Percentiles rank a stretch among this genome's conserved stretches.
Conservation (phyloP, 805 yeast species). For the Wickerhamiella vanderwaltii region DNA sequence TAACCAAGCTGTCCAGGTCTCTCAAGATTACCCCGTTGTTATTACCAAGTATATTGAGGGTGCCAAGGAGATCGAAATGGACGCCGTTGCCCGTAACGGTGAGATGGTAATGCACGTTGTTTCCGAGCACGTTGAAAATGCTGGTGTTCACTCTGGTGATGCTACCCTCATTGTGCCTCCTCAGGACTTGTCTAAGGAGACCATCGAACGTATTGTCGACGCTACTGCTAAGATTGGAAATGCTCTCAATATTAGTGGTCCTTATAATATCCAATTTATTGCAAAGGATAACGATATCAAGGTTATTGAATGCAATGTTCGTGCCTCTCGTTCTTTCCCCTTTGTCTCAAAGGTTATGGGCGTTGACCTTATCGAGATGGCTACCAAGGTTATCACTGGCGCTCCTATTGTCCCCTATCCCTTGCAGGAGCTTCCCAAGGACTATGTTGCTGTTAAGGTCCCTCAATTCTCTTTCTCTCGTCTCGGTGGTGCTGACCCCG, state of each 20-base stretch:
- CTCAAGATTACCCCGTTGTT: slow-evolving; percentile 96
- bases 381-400: slow-evolving; percentile 90
- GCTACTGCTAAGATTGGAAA: slow-evolving; percentile 94
- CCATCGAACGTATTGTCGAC: slow-evolving; percentile 79
- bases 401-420: slow-evolving; percentile 84
- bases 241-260: slow-evolving; percentile 94
- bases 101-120: slow-evolving; percentile 93
- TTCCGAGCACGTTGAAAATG: slow-evolving; percentile 96
- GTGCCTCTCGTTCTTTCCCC: slow-evolving; percentile 99
- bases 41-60: slow-evolving; percentile 92
- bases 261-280: slow-evolving; percentile 92
- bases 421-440: slow-evolving; percentile 73
- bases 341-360: slow-evolving; percentile 96
- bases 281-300: slow-evolving; percentile 92
- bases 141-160: slow-evolving; percentile 99
- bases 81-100: slow-evolving; percentile 94
- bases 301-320: slow-evolving; percentile 96
- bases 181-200: slow-evolving; percentile 84
- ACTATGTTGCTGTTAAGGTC: slow-evolving; percentile 91
- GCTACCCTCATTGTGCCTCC: slow-evolving; percentile 97
- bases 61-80: slow-evolving; percentile 98
- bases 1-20: slow-evolving; percentile 91
- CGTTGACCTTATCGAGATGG: slow-evolving; percentile 91
- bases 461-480: slow-evolving; percentile 97
- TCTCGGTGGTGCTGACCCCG: slow-evolving; percentile 95